Evolutionary conservation across 1,284 basidiomycete genomes (phyloP), one percentile per base, ranked within the genome.

Genomic region (Salmacisia buchloeana): DNA sequence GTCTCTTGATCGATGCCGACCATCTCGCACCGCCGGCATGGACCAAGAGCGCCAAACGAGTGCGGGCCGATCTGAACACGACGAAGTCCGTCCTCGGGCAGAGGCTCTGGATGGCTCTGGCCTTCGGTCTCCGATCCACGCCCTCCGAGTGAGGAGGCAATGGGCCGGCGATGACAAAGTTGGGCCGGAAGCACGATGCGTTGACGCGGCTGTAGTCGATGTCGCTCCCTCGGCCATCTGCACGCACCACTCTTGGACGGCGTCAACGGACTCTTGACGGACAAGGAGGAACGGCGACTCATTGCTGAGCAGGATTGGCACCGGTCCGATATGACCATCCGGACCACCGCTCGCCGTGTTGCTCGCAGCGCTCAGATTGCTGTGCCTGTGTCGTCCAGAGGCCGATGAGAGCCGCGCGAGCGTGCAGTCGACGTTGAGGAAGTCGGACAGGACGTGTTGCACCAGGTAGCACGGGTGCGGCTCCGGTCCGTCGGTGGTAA

Each of bases 251-350:
- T 45, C 52, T 52, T 63, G 62, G 25, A 74, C 70, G n/a, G 41
- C 25, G 5, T 64, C 60, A 0, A 74, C 66, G 23, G 59, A 61
- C 5, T 65, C 64, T 29, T 63, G 61, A 41, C 67, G 66, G 61
- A 74, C 68, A 36, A 74, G 39, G 39, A 74, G 59, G 63, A 74
- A 74, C 4, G 72, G 72, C 29, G 65, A 68, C 56, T 74, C 72
- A 61, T 74, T 74, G 60, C 67, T 68, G 35, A 74, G 66, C 27
- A 69, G 62, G 5, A 74, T 60, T 9, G 72, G 72, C 1, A 70
- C 23, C 25, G 15, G 29, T 25, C n/a, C 21, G 5, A 31, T 25
- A 15, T 18, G 15, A 5, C 9, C 9, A 21, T n/a, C 31, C 35
- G 31, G 15, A 5, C 9, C 9, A 21, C 33, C 31, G 35, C 35